These are phyloP conservation scores for Tremella mesenterica DNA, from an alignment of 768 basidiomycete genomes.

Conservation along the genomic window DNA sequence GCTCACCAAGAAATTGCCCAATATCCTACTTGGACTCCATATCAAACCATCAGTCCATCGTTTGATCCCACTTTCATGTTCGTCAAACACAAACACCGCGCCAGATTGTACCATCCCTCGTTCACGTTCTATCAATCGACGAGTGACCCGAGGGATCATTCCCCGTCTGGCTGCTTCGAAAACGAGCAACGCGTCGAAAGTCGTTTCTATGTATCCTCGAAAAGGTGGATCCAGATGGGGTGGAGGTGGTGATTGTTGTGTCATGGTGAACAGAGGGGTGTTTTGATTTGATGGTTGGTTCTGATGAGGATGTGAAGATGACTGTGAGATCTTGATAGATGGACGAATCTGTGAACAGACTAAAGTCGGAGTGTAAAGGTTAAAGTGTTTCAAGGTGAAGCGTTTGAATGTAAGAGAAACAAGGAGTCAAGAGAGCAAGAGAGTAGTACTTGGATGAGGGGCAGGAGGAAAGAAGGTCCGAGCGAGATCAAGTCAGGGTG, in stretches of 20 bases:
- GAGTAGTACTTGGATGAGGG: no score
- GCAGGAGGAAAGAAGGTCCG: no score
- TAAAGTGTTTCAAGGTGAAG: no score
- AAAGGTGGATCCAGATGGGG: slow-evolving; percentile 63
- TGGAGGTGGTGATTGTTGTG: slow-evolving; percentile 16
- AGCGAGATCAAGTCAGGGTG: no score
- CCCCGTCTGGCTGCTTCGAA: slow-evolving; percentile 87
- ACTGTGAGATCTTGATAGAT: no score
- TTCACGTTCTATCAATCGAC: slow-evolving; percentile 84
- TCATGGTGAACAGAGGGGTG: slow-evolving; percentile 56
- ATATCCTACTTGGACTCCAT: slow-evolving; percentile 86
- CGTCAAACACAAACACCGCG: slow-evolving; percentile 93
- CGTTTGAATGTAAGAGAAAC: no score
- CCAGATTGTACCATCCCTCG: slow-evolving; percentile 86
- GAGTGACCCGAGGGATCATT: slow-evolving; percentile 81
- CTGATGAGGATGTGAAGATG: no score
- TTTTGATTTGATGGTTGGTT: slow-evolving; percentile 51
- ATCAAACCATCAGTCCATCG: slow-evolving; percentile 94
- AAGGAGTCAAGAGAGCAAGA: no score
- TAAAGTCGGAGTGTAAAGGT: no score
- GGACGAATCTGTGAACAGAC: no score
- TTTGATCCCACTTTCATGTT: slow-evolving; percentile 94
- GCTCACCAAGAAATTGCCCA: slow-evolving; percentile 86
- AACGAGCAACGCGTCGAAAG: slow-evolving; percentile 89
- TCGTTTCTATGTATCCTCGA: slow-evolving; percentile 91